Base-by-base conservation (phyloP, 2,329 filamentous ascomycete genomes). In the Ceratocystis variospora region DNA sequence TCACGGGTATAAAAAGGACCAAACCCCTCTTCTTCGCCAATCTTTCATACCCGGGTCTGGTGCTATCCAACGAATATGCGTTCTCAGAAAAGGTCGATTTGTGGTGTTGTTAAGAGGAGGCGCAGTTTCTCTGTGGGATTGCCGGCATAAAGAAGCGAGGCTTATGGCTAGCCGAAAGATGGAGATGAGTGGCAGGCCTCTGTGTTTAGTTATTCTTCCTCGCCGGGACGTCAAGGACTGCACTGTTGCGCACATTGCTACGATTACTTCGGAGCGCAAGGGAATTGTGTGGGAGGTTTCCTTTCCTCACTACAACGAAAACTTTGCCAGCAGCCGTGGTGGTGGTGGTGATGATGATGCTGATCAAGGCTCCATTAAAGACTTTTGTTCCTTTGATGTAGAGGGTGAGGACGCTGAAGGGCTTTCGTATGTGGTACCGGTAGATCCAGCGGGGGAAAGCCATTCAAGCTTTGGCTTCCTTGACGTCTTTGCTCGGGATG, bases 401-500 rank as follows among this genome's bases (percentile, higher is more conserved):
- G 81, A 84, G 0, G 78, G 78, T 19, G 81, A 84, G 0, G 78
- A 78, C 22, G 76, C 78, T 0, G 80, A 84, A n/a, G 80, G 82
- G 62, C 74, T 87, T 57, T 80, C 83, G 15, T 86, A 86, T 69
- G 80, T 96, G 19, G 78, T 96, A 8, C 89, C 91, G 0, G 90
- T 96, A 61, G 92, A 96, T 71, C 90, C 91, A 63, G 91, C 90
- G 1, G 92, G 91, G 0, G 85, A 87, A 10, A 79, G 82, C 48
- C 83, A 86, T 1, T 80, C 86, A 2, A 83, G 85, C 10, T 89
- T 89, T 3, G 89, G 87, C 0, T 95, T 91, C 69, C 80, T 96
- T 41, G 91, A 96, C 74, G 83, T 89, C 0, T 96, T 96, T 73
- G 88, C 90, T 10, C 85, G 87, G 48, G 91, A 96, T 72, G 85